These are phyloP conservation scores for Boletus tomentosulus DNA, from an alignment of 768 basidiomycete genomes.

Conservation along the genomic window DNA sequence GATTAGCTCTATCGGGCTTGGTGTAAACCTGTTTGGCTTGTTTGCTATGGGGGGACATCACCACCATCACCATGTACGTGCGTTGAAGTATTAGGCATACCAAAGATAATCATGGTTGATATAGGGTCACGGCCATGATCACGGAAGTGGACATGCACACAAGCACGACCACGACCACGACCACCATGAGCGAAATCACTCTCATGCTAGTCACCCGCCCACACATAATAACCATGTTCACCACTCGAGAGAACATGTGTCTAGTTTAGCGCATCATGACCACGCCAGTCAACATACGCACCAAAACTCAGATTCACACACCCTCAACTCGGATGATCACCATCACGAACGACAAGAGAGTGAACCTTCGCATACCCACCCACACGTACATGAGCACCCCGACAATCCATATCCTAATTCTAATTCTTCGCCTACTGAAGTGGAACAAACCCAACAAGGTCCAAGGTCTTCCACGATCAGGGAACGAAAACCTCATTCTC, in stretches of 20 bases:
- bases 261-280: constrained; percentile 14
- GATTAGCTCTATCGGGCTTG: constrained; percentile 85
- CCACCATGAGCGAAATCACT: constrained; percentile 28
- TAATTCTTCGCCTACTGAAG: constrained; percentile 8
- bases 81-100: not conserved
- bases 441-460: constrained; percentile 6
- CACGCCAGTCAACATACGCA: constrained; percentile 22
- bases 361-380: constrained; percentile 21
- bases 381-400: constrained; percentile 29
- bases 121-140: constrained; percentile 18
- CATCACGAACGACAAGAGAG: constrained; percentile 22
- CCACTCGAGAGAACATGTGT: constrained; percentile 14
- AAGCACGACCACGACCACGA: constrained; percentile 18
- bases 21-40: constrained; percentile 97
- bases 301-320: constrained; percentile 9
- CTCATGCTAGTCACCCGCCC: constrained; percentile 34
- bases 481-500: constrained; percentile 36
- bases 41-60: constrained; percentile 98
- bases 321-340: constrained; percentile 11
- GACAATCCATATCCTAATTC: constrained; percentile 17
- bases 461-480: constrained; percentile 18
- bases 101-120: not conserved
- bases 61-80: constrained; percentile 61
- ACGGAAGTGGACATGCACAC: constrained; percentile 13
- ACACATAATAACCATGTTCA: constrained; percentile 29